Percentiles rank a stretch among this genome's conserved stretches.
These are phyloP conservation scores for Colletotrichum acutatum DNA, from an alignment of 2,329 filamentous ascomycete genomes.

Conservation along the genomic window DNA sequence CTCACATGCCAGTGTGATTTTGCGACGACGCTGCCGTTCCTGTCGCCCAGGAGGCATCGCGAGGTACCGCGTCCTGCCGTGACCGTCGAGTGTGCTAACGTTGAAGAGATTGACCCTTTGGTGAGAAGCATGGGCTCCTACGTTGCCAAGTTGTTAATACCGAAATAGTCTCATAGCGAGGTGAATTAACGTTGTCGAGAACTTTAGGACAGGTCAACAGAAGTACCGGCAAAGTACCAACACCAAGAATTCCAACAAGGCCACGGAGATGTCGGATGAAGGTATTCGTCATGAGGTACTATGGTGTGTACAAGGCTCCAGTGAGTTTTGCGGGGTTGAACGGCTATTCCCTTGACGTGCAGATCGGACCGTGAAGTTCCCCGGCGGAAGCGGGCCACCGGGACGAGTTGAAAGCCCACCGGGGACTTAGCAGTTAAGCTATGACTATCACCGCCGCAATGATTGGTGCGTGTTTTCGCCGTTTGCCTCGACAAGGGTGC, in stretches of 20 bases:
- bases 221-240: background rate
- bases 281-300: background rate
- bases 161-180: background rate
- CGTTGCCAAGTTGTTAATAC: background rate
- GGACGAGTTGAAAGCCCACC: background rate
- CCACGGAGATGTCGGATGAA: background rate
- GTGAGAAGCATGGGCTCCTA: background rate
- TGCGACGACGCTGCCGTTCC: constrained; percentile 22
- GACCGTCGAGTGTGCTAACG: background rate
- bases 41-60: background rate
- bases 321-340: background rate
- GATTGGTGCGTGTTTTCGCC: background rate
- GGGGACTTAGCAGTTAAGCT: background rate
- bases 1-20: constrained; percentile 53
- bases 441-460: background rate
- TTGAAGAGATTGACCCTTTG: background rate
- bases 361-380: background rate
- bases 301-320: background rate
- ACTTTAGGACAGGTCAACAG: background rate
- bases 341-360: background rate
- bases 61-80: background rate
- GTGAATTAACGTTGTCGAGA: background rate
- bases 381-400: background rate
- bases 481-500: no score
- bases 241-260: background rate